phyloP scores from a whole-genome alignment of 2,329 filamentous ascomycete species.

The Aspergillus hiratsukae region DNA sequence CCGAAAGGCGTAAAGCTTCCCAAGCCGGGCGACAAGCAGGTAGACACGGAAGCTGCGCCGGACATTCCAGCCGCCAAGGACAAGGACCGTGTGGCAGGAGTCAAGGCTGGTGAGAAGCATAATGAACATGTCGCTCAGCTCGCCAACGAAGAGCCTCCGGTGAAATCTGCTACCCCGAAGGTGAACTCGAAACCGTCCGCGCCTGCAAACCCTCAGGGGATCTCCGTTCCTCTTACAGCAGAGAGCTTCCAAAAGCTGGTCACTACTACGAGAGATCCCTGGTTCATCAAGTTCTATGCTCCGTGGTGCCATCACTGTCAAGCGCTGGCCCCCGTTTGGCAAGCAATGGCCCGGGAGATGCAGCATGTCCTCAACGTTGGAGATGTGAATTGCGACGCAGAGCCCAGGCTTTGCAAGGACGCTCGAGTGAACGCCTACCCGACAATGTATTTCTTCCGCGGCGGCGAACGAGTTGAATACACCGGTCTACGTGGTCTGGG shows the following conservation, averaged over 20 bases:
- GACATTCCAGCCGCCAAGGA: conserved; percentile 40
- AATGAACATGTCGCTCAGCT: conserved; percentile 36
- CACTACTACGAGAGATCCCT: conserved; percentile 81
- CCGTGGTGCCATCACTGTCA: conserved; percentile 98
- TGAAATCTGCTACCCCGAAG: conserved; percentile 39
- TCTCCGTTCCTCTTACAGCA: conserved; percentile 69
- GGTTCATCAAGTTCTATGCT: conserved; percentile 99
- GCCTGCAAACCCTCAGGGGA: conserved; percentile 69
- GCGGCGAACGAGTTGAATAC: conserved; percentile 88
- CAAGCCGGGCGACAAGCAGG: conserved; percentile 58
- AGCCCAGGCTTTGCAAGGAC: conserved; percentile 88
- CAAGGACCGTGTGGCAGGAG: conserved; percentile 36
- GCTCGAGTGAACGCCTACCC: conserved; percentile 75
- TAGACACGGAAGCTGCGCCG: conserved; percentile 40
- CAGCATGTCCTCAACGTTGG: conserved; percentile 84
- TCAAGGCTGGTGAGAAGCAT: conserved; percentile 38
- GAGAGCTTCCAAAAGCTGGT: conserved; percentile 84
- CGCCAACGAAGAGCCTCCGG: conserved; percentile 18
- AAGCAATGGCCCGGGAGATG: conserved; percentile 86
- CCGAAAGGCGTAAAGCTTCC: conserved; percentile 64
- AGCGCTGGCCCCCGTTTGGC: conserved; percentile 85
- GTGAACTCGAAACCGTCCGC: conserved; percentile 47
- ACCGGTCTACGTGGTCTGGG: conserved; percentile 85
- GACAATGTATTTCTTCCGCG: conserved; percentile 88
- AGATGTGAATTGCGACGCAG: conserved; percentile 89